Conservation (phyloP, 202 grass and related monocot genomes). For the Musa balbisiana region DNA sequence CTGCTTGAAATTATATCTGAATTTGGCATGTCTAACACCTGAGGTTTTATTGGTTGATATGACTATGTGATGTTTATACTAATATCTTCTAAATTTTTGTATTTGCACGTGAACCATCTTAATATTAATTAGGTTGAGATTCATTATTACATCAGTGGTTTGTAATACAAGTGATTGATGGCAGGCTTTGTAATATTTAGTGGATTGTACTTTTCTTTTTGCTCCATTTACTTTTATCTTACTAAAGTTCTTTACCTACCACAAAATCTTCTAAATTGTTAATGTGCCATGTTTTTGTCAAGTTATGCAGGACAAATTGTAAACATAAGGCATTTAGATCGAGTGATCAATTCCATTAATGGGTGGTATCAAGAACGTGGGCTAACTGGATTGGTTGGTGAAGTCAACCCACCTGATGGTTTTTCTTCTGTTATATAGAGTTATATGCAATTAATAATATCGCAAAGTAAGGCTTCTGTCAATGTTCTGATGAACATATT, state of each 20-base stretch:
- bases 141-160: not conserved
- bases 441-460: not conserved
- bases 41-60: not conserved
- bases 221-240: not conserved
- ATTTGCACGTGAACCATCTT: not conserved
- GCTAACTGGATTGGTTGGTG: slow-evolving; percentile 72
- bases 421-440: not conserved
- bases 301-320: slow-evolving; percentile 91
- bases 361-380: slow-evolving; percentile 85
- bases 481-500: slow-evolving; percentile 15
- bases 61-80: not conserved
- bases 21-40: not conserved
- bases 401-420: not conserved
- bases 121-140: not conserved
- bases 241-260: slow-evolving; percentile 9
- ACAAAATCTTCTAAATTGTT: not conserved
- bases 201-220: slow-evolving; percentile 3
- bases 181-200: not conserved
- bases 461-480: not conserved
- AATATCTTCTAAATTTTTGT: not conserved
- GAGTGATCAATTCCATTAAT: slow-evolving; percentile 81
- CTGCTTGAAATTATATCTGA: not conserved
- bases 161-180: not conserved
- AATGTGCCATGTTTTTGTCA: slow-evolving; percentile 31
- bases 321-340: slow-evolving; percentile 86